Evolutionary conservation across 2,329 filamentous ascomycete species (phyloP).

Genomic region (Botrytis fabae): DNA sequence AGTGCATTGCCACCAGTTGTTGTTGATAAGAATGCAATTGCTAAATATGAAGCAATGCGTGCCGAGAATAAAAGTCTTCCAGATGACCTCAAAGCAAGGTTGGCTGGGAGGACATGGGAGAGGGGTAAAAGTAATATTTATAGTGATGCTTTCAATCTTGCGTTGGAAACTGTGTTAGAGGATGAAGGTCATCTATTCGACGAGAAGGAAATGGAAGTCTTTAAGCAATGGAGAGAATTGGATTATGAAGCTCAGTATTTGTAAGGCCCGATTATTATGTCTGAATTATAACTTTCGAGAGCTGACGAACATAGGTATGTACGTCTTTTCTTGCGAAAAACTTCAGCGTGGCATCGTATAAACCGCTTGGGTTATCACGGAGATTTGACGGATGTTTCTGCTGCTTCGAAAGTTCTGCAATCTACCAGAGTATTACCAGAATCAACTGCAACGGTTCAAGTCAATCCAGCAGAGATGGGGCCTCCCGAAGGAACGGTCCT

Average conservation of each 20-base stretch:
- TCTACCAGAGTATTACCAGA: conserved; percentile 54
- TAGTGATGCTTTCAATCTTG: conserved; percentile 94
- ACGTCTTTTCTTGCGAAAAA: conserved; percentile 87
- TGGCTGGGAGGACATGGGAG: conserved; percentile 64
- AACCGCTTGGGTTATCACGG: conserved; percentile 75
- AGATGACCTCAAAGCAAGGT: conserved; percentile 48
- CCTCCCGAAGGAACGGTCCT: conserved; percentile 51
- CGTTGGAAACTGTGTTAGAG: conserved; percentile 82
- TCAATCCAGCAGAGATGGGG: conserved; percentile 49
- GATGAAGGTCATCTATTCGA: conserved; percentile 89
- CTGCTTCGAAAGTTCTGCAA: conserved; percentile 67
- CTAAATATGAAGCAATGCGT: conserved; percentile 71
- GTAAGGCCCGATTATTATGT: conserved; percentile 51
- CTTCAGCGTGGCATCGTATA: conserved; percentile 85
- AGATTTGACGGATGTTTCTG: conserved; percentile 74
- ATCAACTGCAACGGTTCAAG: conserved; percentile 27
- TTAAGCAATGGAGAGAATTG: conserved; percentile 70
- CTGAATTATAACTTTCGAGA: not conserved
- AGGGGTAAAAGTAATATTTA: conserved; percentile 87
- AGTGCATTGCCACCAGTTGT: conserved; percentile 67
- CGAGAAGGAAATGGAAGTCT: conserved; percentile 73
- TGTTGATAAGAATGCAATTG: conserved; percentile 69
- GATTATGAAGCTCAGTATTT: conserved; percentile 88
- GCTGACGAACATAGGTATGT: conserved; percentile 65
- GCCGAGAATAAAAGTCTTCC: conserved; percentile 42